Evolutionary conservation across 495 filamentous ascomycete species (phyloP), one percentile per base, ranked within the genome.

Genomic region (Talaromyces wortmannii): DNA sequence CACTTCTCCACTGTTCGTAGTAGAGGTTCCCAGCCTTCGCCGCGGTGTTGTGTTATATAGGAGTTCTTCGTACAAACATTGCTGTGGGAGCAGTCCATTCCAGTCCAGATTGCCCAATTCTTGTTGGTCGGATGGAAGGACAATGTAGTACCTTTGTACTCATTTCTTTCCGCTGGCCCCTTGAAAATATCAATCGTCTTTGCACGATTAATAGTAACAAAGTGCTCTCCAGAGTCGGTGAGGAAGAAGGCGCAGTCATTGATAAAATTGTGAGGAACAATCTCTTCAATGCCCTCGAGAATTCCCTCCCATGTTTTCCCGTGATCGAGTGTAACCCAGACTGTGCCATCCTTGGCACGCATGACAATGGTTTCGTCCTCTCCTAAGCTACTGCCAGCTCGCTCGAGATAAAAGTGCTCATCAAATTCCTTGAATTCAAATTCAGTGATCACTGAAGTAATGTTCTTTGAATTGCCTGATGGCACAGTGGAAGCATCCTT

Each of bases 71-170:
- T 86, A 67, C 91, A 97, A 43, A 67, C 67, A 6, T 60, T 67
- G 16, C 63, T 63, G 2, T 64, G 59, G 52, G 83, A 88, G 48
- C 84, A 77, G 45, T 77, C 77, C 47, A 80, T 75, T 36, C 92
- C 92, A 43, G 83, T 86, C 92, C 91, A 99, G 56, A 99, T 88
- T 33, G 97, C 67, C 87, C 90, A 96, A 59, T 96, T 84, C 58
- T 78, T 82, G 56, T 88, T 78, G 50, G 83, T 80, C 7, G 89
- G 86, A 61, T 99, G 94, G 70, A 97, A 97, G 42, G 74, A 67
- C 53, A 91, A 62, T 5, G 87, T 74, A 30, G 77, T 77, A 4
- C 78, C 31, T 2, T 56, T 57, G 53, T 76, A 65, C 53, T 69
- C 59, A 31, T 75, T 73, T 6, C 57, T 62, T 15, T 51, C 48